Base-by-base conservation (phyloP, 2,329 filamentous ascomycete species). In the Aspergillus fijiensis region DNA sequence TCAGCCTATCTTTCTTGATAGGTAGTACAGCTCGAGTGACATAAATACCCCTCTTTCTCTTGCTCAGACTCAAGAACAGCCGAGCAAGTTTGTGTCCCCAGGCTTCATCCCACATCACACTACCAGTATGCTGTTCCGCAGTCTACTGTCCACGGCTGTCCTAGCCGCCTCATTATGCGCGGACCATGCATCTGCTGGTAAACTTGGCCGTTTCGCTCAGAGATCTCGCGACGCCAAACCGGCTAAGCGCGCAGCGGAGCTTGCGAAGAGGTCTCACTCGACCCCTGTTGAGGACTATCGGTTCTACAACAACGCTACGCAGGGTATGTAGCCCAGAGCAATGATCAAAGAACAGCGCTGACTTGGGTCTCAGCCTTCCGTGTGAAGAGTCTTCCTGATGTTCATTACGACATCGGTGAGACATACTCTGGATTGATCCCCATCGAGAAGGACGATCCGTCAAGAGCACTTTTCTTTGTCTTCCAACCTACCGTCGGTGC, bases 351-450 rank as follows among this genome's bases (percentile, higher is more conserved):
- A 42, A 21, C 5, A 42, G 35, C 29, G 48, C 31, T 35, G n/a
- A 50, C 14, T 12, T 29, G n/a, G 25, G 14, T 57, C n/a, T 11
- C 39, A 73, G 90, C 87, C 62, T 82, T 81, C 23, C 85, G 90
- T 47, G 84, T 91, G 65, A 86, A 89, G 2, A 82, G 74, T 1
- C 84, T 92, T 51, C 89, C 89, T 0, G 87, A 90, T 19, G 86
- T 92, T 0, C 70, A 82, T 27, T 92, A 90, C 62, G 88, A 92
- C 62, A 77, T 90, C 56, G 82, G 83, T 23, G 79, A 81, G 67
- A 77, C 78, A 53, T 81, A 80, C 62, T 78, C 79, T 2, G 79
- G 79, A 10, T 75, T 83, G 3, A 70, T 88, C 6, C 84, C 85
- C 5, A 85, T 87, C 64, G 80, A 81, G 49, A 73, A 72, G 57